Percentiles rank a stretch among this genome's conserved stretches.
Evolutionary conservation across 257 asterid genomes (phyloP).

Genomic region (Oldenlandia corymbosa): DNA sequence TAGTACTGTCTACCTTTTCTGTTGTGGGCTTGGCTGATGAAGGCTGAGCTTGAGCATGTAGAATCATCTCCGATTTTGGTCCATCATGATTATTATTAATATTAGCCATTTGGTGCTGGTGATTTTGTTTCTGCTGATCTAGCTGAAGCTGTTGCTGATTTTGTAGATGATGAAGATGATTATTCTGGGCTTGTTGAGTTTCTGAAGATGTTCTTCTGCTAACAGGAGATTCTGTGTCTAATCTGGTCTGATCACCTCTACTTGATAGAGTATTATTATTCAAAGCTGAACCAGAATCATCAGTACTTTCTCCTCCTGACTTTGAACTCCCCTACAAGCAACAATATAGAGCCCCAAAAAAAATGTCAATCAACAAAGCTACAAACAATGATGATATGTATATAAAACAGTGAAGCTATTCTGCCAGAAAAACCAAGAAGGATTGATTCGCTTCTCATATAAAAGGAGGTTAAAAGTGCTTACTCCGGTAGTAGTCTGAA

Average conservation of each 20-base stretch:
- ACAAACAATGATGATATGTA: background rate
- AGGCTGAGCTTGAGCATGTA: slow-evolving; percentile 35
- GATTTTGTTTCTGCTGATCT: slow-evolving; percentile 20
- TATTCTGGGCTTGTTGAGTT: too few relatives aligned
- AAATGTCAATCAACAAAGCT: background rate
- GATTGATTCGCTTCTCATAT: too few relatives aligned
- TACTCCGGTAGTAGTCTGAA: slow-evolving; percentile 49
- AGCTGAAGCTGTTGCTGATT: slow-evolving; percentile 33
- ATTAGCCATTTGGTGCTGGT: slow-evolving; percentile 29
- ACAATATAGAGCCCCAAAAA: slow-evolving; percentile 4
- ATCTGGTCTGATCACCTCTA: slow-evolving; percentile 27
- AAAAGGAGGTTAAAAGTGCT: background rate
- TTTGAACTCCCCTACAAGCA: slow-evolving; percentile 57
- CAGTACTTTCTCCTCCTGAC: slow-evolving; percentile 72
- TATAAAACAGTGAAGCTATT: background rate
- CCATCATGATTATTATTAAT: too few relatives aligned
- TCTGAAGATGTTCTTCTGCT: slow-evolving; percentile 39
- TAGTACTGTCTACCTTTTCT: slow-evolving; percentile 60
- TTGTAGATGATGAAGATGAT: slow-evolving; percentile 21
- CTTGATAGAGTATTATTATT: slow-evolving; percentile 48
- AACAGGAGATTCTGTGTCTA: slow-evolving; percentile 67
- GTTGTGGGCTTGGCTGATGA: slow-evolving; percentile 37
- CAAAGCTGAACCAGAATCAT: slow-evolving; percentile 59
- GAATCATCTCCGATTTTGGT: slow-evolving; percentile 27
- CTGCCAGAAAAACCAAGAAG: background rate